Evolutionary conservation across 805 yeast genomes (phyloP), one percentile per base, ranked within the genome.

Genomic region (Dipodascus geniculatus): DNA sequence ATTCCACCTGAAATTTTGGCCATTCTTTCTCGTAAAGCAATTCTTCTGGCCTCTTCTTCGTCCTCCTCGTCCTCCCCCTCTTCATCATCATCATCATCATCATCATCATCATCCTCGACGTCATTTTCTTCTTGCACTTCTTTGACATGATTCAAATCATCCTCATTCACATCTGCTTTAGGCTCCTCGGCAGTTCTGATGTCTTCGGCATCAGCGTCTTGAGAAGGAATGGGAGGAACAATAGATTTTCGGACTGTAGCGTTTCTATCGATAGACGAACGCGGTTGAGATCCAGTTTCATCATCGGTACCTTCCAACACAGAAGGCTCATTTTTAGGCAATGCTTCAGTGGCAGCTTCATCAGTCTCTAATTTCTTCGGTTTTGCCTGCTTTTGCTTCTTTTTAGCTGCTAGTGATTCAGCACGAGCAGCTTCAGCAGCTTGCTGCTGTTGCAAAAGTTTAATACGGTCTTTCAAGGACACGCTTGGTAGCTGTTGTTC

Each of bases 1-100:
- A 23, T 61, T 14, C 81, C 81, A 20, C 96, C 95, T 0, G 97
- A 85, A 19, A 91, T 77, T 61, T 83, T 87, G n/a, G 99, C 98
- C 96, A 91, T 91, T 56, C 97, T 79, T 58, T 86, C 96, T 20
- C 95, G 82, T 52, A 91, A 73, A 3, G 83, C 87, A 50, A 83
- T 77, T 61, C 93, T 78, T 54, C 84, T 79, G 3, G 82, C 74
- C 2, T 73, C 81, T 1, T 72, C 79, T 1, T 75, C 78, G 2
- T 71, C 78, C 8, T 66, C 71, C 1, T 67, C 74, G 1, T 59
- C 65, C n/a, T 64, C 68, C 2, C 64, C 63, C 1, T 61, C 68
- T 1, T 61, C 65, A 0, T 63, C 63, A 1, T 49, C 54, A 17
- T 54, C 59, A 11, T 53, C 56, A n/a, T 52, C 55, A 19, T 49